phyloP scores from a whole-genome alignment of 2,329 filamentous ascomycete genomes.

The Balansia obtecta region DNA sequence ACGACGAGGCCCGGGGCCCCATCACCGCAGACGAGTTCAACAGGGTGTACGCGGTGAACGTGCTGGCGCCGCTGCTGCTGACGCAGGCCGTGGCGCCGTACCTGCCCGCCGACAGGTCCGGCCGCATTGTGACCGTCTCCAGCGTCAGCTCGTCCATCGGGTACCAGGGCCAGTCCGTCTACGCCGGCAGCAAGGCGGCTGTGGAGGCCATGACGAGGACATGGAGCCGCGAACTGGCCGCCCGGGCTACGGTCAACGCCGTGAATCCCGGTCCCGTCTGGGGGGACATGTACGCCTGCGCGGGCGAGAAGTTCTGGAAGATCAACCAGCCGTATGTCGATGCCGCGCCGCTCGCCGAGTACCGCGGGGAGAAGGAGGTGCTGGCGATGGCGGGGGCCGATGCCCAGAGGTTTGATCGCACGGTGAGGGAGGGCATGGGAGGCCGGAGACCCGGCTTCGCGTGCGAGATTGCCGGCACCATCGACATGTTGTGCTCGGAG shows the following conservation, averaged over 20 bases:
- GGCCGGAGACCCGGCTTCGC: slow-evolving; percentile 22
- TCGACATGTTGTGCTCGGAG: slow-evolving; percentile 56
- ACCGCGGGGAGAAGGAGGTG: slow-evolving; percentile 20
- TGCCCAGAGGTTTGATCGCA: slow-evolving; percentile 20
- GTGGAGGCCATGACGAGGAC: slow-evolving; percentile 47
- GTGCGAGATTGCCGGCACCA: slow-evolving; percentile 53
- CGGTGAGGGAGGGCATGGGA: slow-evolving; percentile 21
- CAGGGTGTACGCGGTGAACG: slow-evolving; percentile 65
- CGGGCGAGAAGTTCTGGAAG: slow-evolving; percentile 21
- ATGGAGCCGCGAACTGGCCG: slow-evolving; percentile 43
- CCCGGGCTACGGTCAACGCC: slow-evolving; percentile 41
- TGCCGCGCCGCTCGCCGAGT: slow-evolving; percentile 21
- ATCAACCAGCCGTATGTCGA: slow-evolving; percentile 27
- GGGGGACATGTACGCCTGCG: slow-evolving; percentile 36
- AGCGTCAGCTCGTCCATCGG: slow-evolving; percentile 41
- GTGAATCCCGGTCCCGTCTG: slow-evolving; percentile 45
- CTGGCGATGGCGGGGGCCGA: slow-evolving; percentile 18
- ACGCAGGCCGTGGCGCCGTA: slow-evolving; percentile 60
- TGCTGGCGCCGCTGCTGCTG: slow-evolving; percentile 67
- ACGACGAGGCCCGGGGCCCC: slow-evolving; percentile 35
- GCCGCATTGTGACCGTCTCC: slow-evolving; percentile 43
- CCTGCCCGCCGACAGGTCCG: slow-evolving; percentile 54
- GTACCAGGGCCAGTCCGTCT: slow-evolving; percentile 42
- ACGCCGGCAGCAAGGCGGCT: slow-evolving; percentile 46
- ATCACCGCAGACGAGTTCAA: slow-evolving; percentile 55